These are phyloP conservation scores for Lichina pygmaea DNA, from an alignment of 495 filamentous ascomycete genomes.

Conservation along the genomic window DNA sequence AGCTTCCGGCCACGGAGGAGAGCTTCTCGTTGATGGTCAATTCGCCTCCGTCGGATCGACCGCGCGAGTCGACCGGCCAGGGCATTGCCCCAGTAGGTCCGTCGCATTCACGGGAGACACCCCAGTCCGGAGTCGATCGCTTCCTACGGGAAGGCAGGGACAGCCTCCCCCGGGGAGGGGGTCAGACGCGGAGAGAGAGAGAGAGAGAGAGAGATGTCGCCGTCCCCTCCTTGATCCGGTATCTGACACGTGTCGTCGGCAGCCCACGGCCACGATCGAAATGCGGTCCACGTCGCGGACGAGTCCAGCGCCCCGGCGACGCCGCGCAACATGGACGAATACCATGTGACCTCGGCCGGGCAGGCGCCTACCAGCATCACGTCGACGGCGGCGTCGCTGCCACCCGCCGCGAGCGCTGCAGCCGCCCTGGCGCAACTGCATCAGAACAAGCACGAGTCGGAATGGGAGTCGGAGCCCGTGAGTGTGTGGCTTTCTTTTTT, in stretches of 20 bases:
- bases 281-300: slow-evolving; percentile 19
- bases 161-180: too few species aligned
- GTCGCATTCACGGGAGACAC: slow-evolving; percentile 1
- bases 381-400: slow-evolving; percentile 13
- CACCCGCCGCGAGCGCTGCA: slow-evolving; percentile 51
- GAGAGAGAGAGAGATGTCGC: too few species aligned
- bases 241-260: neutral
- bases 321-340: slow-evolving; percentile 16
- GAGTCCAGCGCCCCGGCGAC: slow-evolving; percentile 46
- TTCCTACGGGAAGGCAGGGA: neutral
- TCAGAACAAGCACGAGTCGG: slow-evolving; percentile 38
- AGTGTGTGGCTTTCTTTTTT: slow-evolving; percentile 9
- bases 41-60: slow-evolving; percentile 60
- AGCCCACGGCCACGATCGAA: slow-evolving; percentile 1
- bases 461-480: slow-evolving; percentile 71
- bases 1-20: slow-evolving; percentile 95
- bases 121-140: slow-evolving; percentile 6
- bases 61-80: slow-evolving; percentile 23
- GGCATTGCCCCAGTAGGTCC: slow-evolving; percentile 8
- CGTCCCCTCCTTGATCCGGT: too few species aligned
- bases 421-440: slow-evolving; percentile 74
- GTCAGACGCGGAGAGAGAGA: too few species aligned
- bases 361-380: neutral
- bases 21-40: slow-evolving; percentile 92
- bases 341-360: too few species aligned